Percentiles rank a stretch among this genome's conserved stretches.
These are phyloP conservation scores for Plantago ovata DNA, from an alignment of 257 asterid genomes.

Conservation along the genomic window DNA sequence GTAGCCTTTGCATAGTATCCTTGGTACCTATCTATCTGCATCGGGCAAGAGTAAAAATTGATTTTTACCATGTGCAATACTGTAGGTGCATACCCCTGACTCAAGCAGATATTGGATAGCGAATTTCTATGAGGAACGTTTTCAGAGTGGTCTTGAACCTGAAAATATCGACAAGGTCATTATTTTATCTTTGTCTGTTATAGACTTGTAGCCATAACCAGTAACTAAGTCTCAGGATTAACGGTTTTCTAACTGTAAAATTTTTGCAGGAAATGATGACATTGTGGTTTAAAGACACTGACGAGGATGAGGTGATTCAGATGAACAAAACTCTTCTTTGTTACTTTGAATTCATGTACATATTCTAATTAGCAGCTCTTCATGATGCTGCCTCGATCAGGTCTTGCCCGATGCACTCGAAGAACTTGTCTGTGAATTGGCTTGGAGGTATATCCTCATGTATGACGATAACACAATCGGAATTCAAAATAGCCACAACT, in stretches of 20 bases:
- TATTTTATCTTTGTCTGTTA: not conserved
- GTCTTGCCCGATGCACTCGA: slow-evolving; percentile 92
- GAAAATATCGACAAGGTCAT: slow-evolving; percentile 93
- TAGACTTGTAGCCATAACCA: not conserved
- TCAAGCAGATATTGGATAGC: too few relatives aligned
- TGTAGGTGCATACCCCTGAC: slow-evolving; percentile 93
- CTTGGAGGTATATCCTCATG: slow-evolving; percentile 90
- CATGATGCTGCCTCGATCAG: slow-evolving; percentile 26
- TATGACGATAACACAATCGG: slow-evolving; percentile 72
- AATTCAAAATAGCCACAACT: slow-evolving; percentile 48
- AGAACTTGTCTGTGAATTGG: slow-evolving; percentile 82
- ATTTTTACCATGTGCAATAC: not conserved
- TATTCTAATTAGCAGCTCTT: slow-evolving; percentile 11
- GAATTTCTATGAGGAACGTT: slow-evolving; percentile 66
- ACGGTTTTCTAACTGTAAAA: slow-evolving; percentile 19
- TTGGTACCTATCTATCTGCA: slow-evolving; percentile 8
- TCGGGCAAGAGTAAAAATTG: slow-evolving; percentile 1
- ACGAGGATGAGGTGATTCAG: slow-evolving; percentile 72
- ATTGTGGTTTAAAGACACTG: slow-evolving; percentile 91
- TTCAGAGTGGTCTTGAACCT: slow-evolving; percentile 74
- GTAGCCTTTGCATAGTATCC: slow-evolving; percentile 1
- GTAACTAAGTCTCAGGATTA: not conserved
- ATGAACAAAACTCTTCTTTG: not conserved
- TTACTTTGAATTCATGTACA: slow-evolving; percentile 1
- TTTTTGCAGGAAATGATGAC: slow-evolving; percentile 81